A percentile compares a stretch with the other conserved stretches of the same genome.
phyloP scores from a whole-genome alignment of 371 early-diverging fungal species.

The Paramicrosporidium saccamoebae region DNA sequence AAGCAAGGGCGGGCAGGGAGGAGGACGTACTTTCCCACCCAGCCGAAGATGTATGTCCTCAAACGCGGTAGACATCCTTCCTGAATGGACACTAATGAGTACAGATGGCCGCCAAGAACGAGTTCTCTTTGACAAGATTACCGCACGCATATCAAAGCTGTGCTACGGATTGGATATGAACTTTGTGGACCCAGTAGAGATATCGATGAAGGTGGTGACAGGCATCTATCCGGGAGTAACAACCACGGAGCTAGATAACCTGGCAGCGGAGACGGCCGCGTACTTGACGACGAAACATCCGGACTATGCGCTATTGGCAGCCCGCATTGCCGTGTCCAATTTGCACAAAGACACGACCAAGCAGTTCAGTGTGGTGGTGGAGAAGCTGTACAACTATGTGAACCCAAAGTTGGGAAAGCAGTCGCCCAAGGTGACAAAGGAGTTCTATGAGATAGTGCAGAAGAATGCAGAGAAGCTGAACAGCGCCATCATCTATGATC shows the following conservation, averaged over 20 bases:
- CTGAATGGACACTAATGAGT: no score
- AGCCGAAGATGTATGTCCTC: no score
- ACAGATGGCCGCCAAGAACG: constrained; percentile 52
- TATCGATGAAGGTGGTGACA: constrained; percentile 74
- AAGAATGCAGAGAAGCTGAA: constrained; percentile 49
- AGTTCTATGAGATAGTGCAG: constrained; percentile 28
- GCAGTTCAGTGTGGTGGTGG: constrained; percentile 57
- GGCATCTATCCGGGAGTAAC: constrained; percentile 90
- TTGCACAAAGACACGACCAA: constrained; percentile 85
- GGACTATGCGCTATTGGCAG: constrained; percentile 86
- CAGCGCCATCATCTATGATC: constrained; percentile 64
- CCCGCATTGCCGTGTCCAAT: constrained; percentile 87
- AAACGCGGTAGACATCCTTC: no score
- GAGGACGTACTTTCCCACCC: no score
- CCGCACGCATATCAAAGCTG: constrained; percentile 55
- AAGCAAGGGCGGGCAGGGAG: no score
- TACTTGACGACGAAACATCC: constrained; percentile 91
- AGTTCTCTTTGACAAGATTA: constrained; percentile 88
- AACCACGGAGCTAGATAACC: constrained; percentile 79
- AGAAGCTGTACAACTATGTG: constrained; percentile 43
- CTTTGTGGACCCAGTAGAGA: constrained; percentile 57
- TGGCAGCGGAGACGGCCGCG: constrained; percentile 86
- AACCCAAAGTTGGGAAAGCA: constrained; percentile 62
- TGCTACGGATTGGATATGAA: constrained; percentile 72
- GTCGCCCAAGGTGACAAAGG: constrained; percentile 53